These are phyloP conservation scores for Colletotrichum brevisporum DNA, from an alignment of 2,329 filamentous ascomycete species.

Conservation along the genomic window DNA sequence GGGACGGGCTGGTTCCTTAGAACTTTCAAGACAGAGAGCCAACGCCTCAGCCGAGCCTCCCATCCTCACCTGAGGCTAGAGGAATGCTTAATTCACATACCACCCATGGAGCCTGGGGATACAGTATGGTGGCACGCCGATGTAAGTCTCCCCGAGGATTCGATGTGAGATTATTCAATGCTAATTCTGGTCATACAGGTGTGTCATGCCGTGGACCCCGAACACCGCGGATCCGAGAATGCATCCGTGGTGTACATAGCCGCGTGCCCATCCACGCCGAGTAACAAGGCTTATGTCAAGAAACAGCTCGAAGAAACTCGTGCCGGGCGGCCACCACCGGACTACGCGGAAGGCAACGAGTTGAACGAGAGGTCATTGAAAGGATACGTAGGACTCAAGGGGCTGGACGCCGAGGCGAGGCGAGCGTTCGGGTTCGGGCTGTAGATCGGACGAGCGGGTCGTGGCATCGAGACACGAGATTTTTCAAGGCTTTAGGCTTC, in stretches of 20 bases:
- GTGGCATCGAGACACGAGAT: too few species aligned
- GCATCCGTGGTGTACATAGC: constrained; percentile 54
- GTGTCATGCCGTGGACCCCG: constrained; percentile 56
- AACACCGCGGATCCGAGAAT: constrained; percentile 51
- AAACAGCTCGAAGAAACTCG: constrained; percentile 47
- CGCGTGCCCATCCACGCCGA: constrained; percentile 51
- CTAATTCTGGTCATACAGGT: constrained; percentile 43
- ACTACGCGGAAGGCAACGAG: constrained; percentile 55
- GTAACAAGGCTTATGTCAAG: constrained; percentile 45
- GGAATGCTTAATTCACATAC: constrained; percentile 55
- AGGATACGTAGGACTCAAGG: constrained; percentile 26
- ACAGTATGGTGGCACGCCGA: constrained; percentile 59
- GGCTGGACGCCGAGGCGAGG: constrained; percentile 10
- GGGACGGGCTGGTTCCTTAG: constrained; percentile 54
- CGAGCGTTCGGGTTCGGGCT: constrained; percentile 27
- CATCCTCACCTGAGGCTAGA: constrained; percentile 56
- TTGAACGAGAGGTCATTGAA: constrained; percentile 27
- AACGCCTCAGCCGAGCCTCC: constrained; percentile 51
- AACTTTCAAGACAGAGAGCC: constrained; percentile 51
- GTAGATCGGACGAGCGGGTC: background rate
- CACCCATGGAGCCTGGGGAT: constrained; percentile 54
- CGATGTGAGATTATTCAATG: background rate
- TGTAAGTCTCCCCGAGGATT: constrained; percentile 45
- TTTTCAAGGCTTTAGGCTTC: background rate
- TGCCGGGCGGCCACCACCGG: constrained; percentile 58